Conservation (phyloP, 2,329 filamentous ascomycete species). For the Dactylonectria estremocensis region DNA sequence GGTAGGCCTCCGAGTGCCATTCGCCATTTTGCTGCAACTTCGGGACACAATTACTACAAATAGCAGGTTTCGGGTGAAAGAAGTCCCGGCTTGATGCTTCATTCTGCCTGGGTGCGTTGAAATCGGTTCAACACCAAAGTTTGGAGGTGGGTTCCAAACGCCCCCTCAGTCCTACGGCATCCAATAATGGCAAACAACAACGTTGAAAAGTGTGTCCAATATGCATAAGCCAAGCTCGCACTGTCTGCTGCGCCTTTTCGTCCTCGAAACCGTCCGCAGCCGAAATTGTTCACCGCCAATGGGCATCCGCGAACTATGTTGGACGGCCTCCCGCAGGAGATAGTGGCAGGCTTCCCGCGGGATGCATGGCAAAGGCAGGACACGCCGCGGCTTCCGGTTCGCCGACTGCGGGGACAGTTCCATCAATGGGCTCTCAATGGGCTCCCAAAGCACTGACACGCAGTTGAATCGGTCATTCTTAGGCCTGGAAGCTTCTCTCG, state of each 20-base stretch:
- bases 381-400: neutral
- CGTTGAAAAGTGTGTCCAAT: constrained; percentile 2
- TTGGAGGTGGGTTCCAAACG: too few relatives aligned
- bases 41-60: too few relatives aligned
- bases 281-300: constrained; percentile 3
- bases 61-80: too few relatives aligned
- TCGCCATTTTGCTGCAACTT: too few relatives aligned
- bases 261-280: neutral
- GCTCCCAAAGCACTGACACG: constrained; percentile 4
- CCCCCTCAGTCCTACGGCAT: neutral
- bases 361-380: neutral
- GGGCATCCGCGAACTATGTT: constrained; percentile 1
- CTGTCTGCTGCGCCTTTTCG: constrained; percentile 5
- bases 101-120: too few relatives aligned
- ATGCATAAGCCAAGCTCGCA: constrained; percentile 6
- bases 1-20: too few relatives aligned
- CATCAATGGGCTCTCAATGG: neutral
- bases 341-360: constrained; percentile 15
- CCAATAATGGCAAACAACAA: constrained; percentile 2
- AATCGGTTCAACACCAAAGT: too few relatives aligned
- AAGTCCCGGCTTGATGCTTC: too few relatives aligned
- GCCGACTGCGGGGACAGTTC: neutral
- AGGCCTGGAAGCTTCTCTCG: neutral
- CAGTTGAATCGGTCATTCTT: neutral
- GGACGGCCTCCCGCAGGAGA: constrained; percentile 20